phyloP scores from a whole-genome alignment of 345 rosid species.

The Erodium maritimum region DNA sequence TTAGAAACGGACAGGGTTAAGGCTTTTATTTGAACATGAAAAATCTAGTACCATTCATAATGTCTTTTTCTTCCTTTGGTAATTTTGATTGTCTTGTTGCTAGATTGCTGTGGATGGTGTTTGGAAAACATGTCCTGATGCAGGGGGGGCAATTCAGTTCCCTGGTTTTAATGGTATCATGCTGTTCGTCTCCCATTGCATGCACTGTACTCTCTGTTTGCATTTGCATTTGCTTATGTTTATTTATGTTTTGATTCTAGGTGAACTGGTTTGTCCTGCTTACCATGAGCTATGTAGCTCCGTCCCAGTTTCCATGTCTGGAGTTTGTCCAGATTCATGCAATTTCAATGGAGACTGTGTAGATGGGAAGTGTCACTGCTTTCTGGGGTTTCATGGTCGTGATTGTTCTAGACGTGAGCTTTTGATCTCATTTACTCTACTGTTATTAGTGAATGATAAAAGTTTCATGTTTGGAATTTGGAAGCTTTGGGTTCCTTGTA shows the following conservation, averaged over 20 bases:
- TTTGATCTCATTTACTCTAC: background rate
- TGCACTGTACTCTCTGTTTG: background rate
- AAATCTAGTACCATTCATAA: no score
- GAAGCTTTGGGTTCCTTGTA: background rate
- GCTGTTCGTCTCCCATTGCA: no score
- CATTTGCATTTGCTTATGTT: background rate
- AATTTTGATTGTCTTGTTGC: no score
- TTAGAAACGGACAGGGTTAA: no score
- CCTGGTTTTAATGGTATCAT: conserved; percentile 74
- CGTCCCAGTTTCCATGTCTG: conserved; percentile 36
- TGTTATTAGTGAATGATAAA: no score
- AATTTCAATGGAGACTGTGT: conserved; percentile 86
- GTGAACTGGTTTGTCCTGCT: conserved; percentile 83
- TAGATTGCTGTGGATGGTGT: conserved; percentile 95
- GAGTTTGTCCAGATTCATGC: conserved; percentile 73
- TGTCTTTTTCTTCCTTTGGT: no score
- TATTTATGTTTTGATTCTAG: conserved; percentile 26
- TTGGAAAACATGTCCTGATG: conserved; percentile 81
- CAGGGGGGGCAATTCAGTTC: conserved; percentile 83
- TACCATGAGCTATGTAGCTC: conserved; percentile 79
- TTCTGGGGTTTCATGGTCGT: conserved; percentile 78
- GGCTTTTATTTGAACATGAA: no score
- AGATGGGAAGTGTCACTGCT: conserved; percentile 75
- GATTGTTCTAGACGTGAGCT: conserved; percentile 80
- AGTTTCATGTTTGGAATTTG: background rate